Conservation (phyloP, 1,284 basidiomycete species). For the Coniferiporia sulphurascens region DNA sequence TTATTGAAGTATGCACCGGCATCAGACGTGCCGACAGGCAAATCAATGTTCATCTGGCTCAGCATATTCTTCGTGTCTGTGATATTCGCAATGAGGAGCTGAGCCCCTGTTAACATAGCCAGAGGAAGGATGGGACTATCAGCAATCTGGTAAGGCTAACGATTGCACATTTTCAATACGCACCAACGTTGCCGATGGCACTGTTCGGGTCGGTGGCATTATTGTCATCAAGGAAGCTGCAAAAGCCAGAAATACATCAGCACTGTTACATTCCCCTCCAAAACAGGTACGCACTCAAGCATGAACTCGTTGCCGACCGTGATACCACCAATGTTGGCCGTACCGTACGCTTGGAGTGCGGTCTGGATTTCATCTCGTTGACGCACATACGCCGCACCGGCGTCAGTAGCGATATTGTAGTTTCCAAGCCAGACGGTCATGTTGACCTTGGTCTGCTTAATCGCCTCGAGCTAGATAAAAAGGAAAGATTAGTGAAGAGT, state of each 20-base stretch:
- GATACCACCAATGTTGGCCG: conserved; percentile 72
- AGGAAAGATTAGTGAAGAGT: conserved; percentile 13
- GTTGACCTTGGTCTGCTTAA: conserved; percentile 85
- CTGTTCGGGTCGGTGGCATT: conserved; percentile 44
- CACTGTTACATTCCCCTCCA: neutral
- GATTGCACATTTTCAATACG: conserved; percentile 20
- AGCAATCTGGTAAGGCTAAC: neutral
- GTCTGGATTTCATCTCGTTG: conserved; percentile 66
- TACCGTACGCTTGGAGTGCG: conserved; percentile 77
- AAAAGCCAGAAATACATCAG: conserved; percentile 3
- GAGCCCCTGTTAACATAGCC: conserved; percentile 27
- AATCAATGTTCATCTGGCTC: conserved; percentile 40
- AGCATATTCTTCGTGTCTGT: conserved; percentile 57
- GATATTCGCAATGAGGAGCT: conserved; percentile 60
- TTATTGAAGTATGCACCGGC: conserved; percentile 85
- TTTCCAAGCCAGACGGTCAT: conserved; percentile 85
- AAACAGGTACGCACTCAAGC: conserved; percentile 52
- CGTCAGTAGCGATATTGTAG: conserved; percentile 60
- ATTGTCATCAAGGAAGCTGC: conserved; percentile 51
- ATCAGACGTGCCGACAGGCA: conserved; percentile 86
- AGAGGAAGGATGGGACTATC: neutral
- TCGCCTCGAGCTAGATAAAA: conserved; percentile 58
- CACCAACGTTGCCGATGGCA: conserved; percentile 50
- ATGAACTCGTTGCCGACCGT: conserved; percentile 84
- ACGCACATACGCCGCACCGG: conserved; percentile 61